phyloP scores from a whole-genome alignment of 495 filamentous ascomycete genomes.

The Cetradonia linearis region DNA sequence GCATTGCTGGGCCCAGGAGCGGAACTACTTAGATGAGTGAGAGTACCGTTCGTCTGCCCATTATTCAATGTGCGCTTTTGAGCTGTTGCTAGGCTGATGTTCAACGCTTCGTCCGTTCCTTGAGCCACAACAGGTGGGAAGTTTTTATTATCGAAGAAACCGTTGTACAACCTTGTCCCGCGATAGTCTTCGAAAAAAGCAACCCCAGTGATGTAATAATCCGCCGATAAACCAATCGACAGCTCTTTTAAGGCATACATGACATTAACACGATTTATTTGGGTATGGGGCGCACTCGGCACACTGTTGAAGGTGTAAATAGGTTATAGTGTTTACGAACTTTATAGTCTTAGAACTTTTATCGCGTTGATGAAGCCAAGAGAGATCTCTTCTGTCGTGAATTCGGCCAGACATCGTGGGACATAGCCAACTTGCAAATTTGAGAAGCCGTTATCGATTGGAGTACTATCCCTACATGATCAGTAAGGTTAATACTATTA shows the following conservation, averaged over 20 bases:
- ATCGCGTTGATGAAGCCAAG: slow-evolving; percentile 11
- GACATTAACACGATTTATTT: neutral
- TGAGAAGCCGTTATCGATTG: slow-evolving; percentile 4
- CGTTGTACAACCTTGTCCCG: neutral
- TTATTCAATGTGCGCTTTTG: neutral
- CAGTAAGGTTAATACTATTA: neutral
- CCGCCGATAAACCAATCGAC: neutral
- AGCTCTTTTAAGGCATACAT: neutral
- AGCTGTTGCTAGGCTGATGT: neutral
- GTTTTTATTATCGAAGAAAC: neutral
- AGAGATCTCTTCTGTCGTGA: neutral
- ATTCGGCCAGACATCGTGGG: no score
- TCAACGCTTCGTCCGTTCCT: neutral
- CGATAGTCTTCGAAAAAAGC: neutral
- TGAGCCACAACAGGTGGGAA: neutral
- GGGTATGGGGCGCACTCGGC: neutral
- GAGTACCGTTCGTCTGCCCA: neutral
- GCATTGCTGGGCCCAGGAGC: neutral
- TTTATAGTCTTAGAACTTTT: neutral
- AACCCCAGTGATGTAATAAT: neutral
- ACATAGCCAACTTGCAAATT: neutral
- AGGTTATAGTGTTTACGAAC: neutral
- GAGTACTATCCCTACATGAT: slow-evolving; percentile 1
- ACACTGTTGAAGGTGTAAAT: neutral
- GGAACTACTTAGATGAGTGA: neutral